Percentiles rank a stretch among this genome's conserved stretches.
These are phyloP conservation scores for Vigna mungo DNA, from an alignment of 306 rosid species.

Conservation along the genomic window DNA sequence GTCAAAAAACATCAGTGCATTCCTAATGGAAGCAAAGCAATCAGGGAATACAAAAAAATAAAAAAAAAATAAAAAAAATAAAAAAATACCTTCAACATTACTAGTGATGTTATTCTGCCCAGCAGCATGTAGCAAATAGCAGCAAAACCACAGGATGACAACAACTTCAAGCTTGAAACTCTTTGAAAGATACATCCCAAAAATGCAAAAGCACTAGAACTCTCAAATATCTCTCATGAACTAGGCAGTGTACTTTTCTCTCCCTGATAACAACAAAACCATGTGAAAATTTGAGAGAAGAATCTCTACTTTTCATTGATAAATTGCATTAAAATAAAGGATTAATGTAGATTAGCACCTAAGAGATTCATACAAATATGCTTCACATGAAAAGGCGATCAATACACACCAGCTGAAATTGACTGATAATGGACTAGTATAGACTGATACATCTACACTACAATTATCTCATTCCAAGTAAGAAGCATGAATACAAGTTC, in stretches of 20 bases:
- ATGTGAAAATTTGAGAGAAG: background rate
- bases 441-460: background rate
- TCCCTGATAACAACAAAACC: conserved; percentile 50
- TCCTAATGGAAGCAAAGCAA: conserved; percentile 23
- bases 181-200: conserved; percentile 64
- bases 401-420: background rate
- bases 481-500: conserved; percentile 26
- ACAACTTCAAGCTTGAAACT: conserved; percentile 50
- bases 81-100: conserved; percentile 66
- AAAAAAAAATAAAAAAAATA: background rate
- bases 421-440: background rate
- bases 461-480: background rate
- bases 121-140: conserved; percentile 49
- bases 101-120: conserved; percentile 51
- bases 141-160: conserved; percentile 57
- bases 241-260: conserved; percentile 34
- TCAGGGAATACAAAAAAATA: conserved; percentile 24
- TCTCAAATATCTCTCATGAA: conserved; percentile 41
- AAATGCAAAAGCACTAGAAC: conserved; percentile 36
- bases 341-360: background rate
- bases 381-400: background rate
- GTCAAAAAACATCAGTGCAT: conserved; percentile 4
- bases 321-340: background rate
- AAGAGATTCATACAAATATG: background rate
- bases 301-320: background rate